Evolutionary conservation across 2,329 filamentous ascomycete species (phyloP), one percentile per base, ranked within the genome.

Genomic region (Claviceps monticola): DNA sequence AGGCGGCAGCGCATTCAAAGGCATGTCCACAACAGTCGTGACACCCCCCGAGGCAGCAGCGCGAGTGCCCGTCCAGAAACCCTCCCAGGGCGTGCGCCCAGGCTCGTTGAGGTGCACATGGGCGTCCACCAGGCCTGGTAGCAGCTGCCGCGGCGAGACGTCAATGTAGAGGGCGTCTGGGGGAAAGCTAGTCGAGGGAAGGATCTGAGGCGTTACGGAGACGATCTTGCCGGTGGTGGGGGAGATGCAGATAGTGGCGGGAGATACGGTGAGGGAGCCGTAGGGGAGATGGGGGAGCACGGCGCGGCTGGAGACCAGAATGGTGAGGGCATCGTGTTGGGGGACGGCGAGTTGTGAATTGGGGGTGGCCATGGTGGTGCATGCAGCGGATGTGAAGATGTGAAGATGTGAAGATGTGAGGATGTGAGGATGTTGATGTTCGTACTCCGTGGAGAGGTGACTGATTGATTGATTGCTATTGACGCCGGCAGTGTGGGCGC

Each of bases 31-130:
- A 9, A 98, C 89, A 0, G 93, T 97, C 4, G 93, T 98, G 26
- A 97, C 93, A 60, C 93, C 93, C 42, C 93, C 93, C 60, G 91
- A 94, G 11, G 93, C 93, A 4, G 93, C 93, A 37, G 93, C 93
- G 60, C 87, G 80, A 23, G 93, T 97, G 48, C 93, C 93, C 0
- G 90, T 96, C 73, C 84, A 86, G 74, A 98, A 98, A 11, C 93
- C 93, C 65, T 98, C 93, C 93, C 93, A 97, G 78, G 96, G 91
- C 50, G 91, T 96, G 53, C 93, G 80, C 43, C 93, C 93, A 0
- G 93, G 93, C 71, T 98, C 93, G 63, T 97, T 97, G 60, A 97
- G 80, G 71, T 98, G 93, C 39, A 98, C 93, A 66, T 98, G 93
- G 38, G 93, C 91, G 66, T 98, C 93, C 17, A 98, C 91, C 34